Evolutionary conservation across 371 early-diverging fungal genomes (phyloP).

Genomic region (Amoeboaphelidium occidentale): DNA sequence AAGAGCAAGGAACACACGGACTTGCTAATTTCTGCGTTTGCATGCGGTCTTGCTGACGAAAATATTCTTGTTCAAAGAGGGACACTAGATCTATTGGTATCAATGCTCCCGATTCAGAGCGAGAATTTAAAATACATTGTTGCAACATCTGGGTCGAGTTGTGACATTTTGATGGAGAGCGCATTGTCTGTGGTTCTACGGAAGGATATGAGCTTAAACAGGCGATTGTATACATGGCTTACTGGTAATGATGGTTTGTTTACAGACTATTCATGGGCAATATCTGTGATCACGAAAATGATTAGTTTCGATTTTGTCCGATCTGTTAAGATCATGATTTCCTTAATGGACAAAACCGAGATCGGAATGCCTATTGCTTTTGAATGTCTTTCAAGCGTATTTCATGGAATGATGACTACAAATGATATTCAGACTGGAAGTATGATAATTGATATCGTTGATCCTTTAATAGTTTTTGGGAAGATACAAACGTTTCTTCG

Average conservation of each 20-base stretch:
- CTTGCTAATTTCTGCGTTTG: constrained; percentile 48
- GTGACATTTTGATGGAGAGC: constrained; percentile 27
- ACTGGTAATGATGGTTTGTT: constrained; percentile 12
- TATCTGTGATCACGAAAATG: too few species aligned
- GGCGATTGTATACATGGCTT: constrained; percentile 76
- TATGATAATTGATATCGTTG: too few species aligned
- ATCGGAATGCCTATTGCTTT: constrained; percentile 50
- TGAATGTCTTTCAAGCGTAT: constrained; percentile 32
- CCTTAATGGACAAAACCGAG: constrained; percentile 60
- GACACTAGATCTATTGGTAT: constrained; percentile 54
- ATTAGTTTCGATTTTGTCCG: too few species aligned
- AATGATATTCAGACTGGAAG: too few species aligned
- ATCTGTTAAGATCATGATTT: constrained; percentile 54
- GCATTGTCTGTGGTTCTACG: constrained; percentile 54
- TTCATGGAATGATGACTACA: too few species aligned
- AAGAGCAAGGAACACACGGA: constrained; percentile 41
- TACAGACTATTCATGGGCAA: too few species aligned
- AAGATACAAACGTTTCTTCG: too few species aligned
- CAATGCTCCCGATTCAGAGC: constrained; percentile 43
- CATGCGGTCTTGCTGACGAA: constrained; percentile 37
- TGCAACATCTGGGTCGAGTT: too few species aligned
- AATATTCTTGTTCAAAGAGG: constrained; percentile 57
- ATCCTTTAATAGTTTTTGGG: too few species aligned
- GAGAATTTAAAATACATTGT: too few species aligned
- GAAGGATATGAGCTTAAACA: constrained; percentile 80